A percentile compares a stretch with the other conserved stretches of the same genome.
phyloP scores from a whole-genome alignment of 768 basidiomycete species.

The Pseudohyphozyma bogoriensis region DNA sequence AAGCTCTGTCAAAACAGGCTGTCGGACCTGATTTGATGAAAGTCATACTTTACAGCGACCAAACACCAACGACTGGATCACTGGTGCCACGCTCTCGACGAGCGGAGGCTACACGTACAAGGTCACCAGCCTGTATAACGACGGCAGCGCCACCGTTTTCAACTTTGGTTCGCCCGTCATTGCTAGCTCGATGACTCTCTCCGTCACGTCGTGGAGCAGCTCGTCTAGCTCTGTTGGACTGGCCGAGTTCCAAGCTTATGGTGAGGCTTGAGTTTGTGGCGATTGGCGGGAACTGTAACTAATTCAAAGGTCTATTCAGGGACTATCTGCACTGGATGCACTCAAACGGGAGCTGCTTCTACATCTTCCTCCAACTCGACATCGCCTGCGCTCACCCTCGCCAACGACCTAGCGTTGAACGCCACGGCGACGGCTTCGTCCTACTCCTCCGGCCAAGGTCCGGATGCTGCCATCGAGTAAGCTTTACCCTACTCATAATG shows the following conservation, averaged over 20 bases:
- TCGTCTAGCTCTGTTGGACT: constrained; percentile 18
- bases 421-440: constrained; percentile 17
- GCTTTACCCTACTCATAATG: too few relatives aligned
- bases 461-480: constrained; percentile 14
- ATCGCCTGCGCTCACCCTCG: neutral
- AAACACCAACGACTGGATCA: neutral
- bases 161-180: neutral
- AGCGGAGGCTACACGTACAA: neutral
- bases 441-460: constrained; percentile 3
- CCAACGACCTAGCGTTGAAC: constrained; percentile 13
- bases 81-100: neutral
- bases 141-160: neutral
- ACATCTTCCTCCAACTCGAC: neutral
- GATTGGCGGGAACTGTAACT: too few relatives aligned
- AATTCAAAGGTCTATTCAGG: too few relatives aligned
- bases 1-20: too few relatives aligned
- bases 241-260: constrained; percentile 15
- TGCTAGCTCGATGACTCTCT: neutral
- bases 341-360: too few relatives aligned
- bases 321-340: neutral
- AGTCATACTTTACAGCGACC: too few relatives aligned
- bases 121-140: neutral
- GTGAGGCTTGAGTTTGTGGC: too few relatives aligned
- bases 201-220: too few relatives aligned
- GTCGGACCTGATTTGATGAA: too few relatives aligned